Conservation (phyloP, 768 basidiomycete genomes). For the Phlebiopsis flavidoalba region DNA sequence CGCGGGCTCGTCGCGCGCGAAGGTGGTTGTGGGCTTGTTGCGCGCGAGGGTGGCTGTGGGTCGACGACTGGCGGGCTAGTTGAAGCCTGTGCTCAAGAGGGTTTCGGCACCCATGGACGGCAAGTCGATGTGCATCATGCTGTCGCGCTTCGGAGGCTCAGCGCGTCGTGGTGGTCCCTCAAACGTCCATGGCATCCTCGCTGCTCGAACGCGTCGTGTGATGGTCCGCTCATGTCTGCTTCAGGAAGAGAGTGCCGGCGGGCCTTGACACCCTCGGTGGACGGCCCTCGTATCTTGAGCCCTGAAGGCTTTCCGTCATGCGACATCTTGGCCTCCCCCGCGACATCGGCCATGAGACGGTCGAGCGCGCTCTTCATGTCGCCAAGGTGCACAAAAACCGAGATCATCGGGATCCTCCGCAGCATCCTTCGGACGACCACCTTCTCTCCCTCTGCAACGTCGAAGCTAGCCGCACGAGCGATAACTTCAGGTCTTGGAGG, state of each 20-base stretch:
- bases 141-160: background rate
- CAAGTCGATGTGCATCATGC: conserved; percentile 1
- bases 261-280: conserved; percentile 29
- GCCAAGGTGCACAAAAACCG: conserved; percentile 21
- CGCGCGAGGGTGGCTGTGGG: background rate
- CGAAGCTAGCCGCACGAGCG: conserved; percentile 21
- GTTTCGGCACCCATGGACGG: conserved; percentile 6
- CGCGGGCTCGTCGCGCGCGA: conserved; percentile 4
- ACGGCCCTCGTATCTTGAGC: conserved; percentile 22
- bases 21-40: background rate
- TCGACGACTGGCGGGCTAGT: conserved; percentile 1
- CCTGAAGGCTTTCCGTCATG: conserved; percentile 12
- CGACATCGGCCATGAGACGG: conserved; percentile 32
- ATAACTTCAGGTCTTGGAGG: conserved; percentile 25
- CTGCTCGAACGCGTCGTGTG: conserved; percentile 7
- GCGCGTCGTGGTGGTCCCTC: background rate
- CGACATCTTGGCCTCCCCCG: conserved; percentile 15
- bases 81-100: conserved; percentile 7
- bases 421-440: background rate
- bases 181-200: background rate
- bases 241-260: conserved; percentile 26
- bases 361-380: conserved; percentile 38
- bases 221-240: conserved; percentile 11
- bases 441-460: conserved; percentile 3
- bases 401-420: conserved; percentile 4